These are phyloP conservation scores for Phialocephala subalpina DNA, from an alignment of 2,329 filamentous ascomycete genomes.

Conservation along the genomic window DNA sequence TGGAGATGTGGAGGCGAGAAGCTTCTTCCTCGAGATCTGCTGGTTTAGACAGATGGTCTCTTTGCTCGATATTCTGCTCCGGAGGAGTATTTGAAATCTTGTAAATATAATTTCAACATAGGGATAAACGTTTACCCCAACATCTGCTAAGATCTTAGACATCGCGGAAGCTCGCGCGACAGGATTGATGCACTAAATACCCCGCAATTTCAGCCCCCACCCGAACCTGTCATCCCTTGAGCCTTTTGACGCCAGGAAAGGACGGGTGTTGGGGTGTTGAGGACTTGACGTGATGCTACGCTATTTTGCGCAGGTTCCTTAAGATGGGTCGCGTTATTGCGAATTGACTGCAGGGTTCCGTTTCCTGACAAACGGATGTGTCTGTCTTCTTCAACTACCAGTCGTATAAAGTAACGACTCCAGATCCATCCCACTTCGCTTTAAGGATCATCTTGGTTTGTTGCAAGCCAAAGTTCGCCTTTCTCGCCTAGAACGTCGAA, in stretches of 20 bases:
- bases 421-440: constrained; percentile 93
- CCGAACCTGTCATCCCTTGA: not conserved
- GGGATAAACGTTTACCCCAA: not conserved
- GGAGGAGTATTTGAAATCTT: too few relatives aligned
- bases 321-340: not conserved
- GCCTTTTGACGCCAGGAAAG: not conserved
- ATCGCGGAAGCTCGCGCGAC: too few relatives aligned
- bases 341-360: too few relatives aligned
- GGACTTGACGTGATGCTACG: not conserved
- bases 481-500: constrained; percentile 88
- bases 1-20: too few relatives aligned
- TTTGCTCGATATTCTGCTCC: too few relatives aligned
- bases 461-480: constrained; percentile 94
- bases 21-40: too few relatives aligned
- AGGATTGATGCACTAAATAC: too few relatives aligned
- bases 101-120: not conserved
- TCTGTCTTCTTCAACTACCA: constrained; percentile 34
- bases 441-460: constrained; percentile 88
- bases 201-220: not conserved
- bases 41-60: too few relatives aligned
- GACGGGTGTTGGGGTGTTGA: not conserved
- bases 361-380: not conserved
- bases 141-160: not conserved
- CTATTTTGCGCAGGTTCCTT: not conserved
- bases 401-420: constrained; percentile 89